These are phyloP conservation scores for Rhodotorula sp. DNA, from an alignment of 1,284 basidiomycete species.

Conservation along the genomic window DNA sequence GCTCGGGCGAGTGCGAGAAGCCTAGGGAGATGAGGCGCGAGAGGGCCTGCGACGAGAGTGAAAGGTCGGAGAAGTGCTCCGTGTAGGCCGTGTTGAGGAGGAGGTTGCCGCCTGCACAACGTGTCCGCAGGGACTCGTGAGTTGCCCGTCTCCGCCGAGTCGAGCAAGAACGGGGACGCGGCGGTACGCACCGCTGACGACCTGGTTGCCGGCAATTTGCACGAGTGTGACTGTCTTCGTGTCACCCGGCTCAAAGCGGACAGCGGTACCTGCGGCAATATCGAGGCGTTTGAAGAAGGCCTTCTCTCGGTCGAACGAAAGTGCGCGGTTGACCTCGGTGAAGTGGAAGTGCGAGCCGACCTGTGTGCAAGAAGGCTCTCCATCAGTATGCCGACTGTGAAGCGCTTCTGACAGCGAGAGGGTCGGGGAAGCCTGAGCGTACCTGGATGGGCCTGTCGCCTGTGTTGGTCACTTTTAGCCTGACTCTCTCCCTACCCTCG, in stretches of 20 bases:
- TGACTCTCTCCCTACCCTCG: conserved; percentile 66
- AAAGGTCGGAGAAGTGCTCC: not conserved
- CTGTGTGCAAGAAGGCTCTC: conserved; percentile 50
- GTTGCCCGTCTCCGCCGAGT: no score
- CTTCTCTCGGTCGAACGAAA: conserved; percentile 78
- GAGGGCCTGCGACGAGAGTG: not conserved
- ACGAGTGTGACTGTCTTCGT: conserved; percentile 80
- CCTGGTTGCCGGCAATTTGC: conserved; percentile 69
- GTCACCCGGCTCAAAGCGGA: conserved; percentile 95
- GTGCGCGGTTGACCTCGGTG: conserved; percentile 79
- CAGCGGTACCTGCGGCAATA: conserved; percentile 89
- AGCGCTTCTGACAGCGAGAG: no score
- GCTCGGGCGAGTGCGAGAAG: conserved; percentile 51
- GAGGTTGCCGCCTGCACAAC: conserved; percentile 70
- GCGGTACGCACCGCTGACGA: conserved; percentile 57
- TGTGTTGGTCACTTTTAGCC: conserved; percentile 80
- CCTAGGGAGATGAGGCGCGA: conserved; percentile 40
- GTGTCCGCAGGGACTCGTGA: not conserved
- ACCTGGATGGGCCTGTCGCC: conserved; percentile 94
- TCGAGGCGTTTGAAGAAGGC: conserved; percentile 86
- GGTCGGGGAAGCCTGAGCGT: conserved; percentile 23
- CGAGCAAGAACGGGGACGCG: no score
- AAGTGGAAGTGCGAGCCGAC: conserved; percentile 91
- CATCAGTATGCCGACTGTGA: not conserved
- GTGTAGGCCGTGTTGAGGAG: conserved; percentile 58